Evolutionary conservation across 2,329 filamentous ascomycete species (phyloP).

Genomic region (Phyllosticta paracitricarpa): DNA sequence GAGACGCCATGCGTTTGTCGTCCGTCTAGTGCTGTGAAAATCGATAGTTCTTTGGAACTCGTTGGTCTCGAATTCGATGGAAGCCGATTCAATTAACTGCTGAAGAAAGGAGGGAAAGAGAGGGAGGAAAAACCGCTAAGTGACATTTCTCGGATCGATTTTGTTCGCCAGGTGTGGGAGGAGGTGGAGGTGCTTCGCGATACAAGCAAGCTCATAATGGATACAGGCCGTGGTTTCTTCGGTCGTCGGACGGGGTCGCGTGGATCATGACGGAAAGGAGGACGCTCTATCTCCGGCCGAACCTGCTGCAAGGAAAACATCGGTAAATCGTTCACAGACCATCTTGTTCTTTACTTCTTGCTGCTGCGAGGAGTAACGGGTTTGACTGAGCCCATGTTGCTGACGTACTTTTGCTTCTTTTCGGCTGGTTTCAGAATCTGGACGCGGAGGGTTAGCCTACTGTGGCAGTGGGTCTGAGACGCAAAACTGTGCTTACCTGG

Average conservation of each 20-base stretch:
- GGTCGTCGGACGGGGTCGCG: slow-evolving; percentile 10
- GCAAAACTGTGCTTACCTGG: slow-evolving; percentile 54
- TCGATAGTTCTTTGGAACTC: neutral
- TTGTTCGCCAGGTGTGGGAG: neutral
- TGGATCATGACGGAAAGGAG: slow-evolving; percentile 14
- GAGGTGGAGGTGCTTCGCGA: slow-evolving; percentile 2
- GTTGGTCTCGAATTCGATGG: neutral
- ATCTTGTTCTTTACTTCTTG: slow-evolving; percentile 37
- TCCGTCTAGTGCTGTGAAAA: neutral
- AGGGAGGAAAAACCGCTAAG: neutral
- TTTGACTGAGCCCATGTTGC: slow-evolving; percentile 56
- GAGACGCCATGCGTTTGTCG: neutral
- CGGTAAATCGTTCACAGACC: slow-evolving; percentile 11
- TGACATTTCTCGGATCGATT: neutral
- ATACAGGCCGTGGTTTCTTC: slow-evolving; percentile 8
- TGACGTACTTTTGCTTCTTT: slow-evolving; percentile 99
- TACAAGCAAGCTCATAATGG: slow-evolving; percentile 9
- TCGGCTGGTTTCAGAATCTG: slow-evolving; percentile 98
- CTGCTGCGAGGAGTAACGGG: slow-evolving; percentile 60
- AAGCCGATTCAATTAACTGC: neutral
- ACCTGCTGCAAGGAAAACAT: slow-evolving; percentile 64
- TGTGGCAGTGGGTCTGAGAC: neutral
- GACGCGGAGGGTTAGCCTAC: slow-evolving; percentile 14
- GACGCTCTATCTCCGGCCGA: slow-evolving; percentile 74
- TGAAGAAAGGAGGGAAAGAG: neutral